Conservation (phyloP, 768 basidiomycete species). For the Mycena albidolilacea region DNA sequence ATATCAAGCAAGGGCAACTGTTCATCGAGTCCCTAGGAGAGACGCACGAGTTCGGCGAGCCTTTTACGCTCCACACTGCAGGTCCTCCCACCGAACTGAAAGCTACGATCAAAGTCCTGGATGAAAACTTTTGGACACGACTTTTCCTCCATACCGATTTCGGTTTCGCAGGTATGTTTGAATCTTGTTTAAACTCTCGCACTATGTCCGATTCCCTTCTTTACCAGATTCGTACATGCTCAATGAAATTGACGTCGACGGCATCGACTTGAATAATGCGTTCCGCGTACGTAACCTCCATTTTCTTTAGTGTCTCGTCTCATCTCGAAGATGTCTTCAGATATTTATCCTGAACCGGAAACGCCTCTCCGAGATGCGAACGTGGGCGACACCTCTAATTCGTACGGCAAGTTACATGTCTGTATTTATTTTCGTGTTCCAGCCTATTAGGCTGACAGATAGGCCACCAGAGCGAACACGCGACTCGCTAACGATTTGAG, state of each 20-base stretch:
- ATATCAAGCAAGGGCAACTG: slow-evolving; percentile 30
- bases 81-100: slow-evolving; percentile 29
- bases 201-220: not conserved
- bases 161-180: slow-evolving; percentile 46
- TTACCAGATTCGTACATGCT: slow-evolving; percentile 57
- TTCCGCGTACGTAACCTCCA: slow-evolving; percentile 52
- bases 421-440: not conserved
- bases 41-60: slow-evolving; percentile 32
- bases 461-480: slow-evolving; percentile 30
- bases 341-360: slow-evolving; percentile 41
- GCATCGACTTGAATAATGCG: slow-evolving; percentile 51
- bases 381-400: slow-evolving; percentile 35
- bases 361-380: slow-evolving; percentile 36
- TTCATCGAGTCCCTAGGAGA: slow-evolving; percentile 31
- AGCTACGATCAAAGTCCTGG: slow-evolving; percentile 48
- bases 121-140: slow-evolving; percentile 57
- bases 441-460: not conserved
- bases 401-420: slow-evolving; percentile 39
- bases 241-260: slow-evolving; percentile 55
- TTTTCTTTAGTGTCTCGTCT: not conserved
- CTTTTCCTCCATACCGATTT: slow-evolving; percentile 50
- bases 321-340: slow-evolving; percentile 21
- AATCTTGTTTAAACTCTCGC: not conserved
- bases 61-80: slow-evolving; percentile 26
- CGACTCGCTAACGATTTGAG: slow-evolving; percentile 43